phyloP scores from a whole-genome alignment of 2,329 filamentous ascomycete genomes.

The Pseudogymnoascus sp. region DNA sequence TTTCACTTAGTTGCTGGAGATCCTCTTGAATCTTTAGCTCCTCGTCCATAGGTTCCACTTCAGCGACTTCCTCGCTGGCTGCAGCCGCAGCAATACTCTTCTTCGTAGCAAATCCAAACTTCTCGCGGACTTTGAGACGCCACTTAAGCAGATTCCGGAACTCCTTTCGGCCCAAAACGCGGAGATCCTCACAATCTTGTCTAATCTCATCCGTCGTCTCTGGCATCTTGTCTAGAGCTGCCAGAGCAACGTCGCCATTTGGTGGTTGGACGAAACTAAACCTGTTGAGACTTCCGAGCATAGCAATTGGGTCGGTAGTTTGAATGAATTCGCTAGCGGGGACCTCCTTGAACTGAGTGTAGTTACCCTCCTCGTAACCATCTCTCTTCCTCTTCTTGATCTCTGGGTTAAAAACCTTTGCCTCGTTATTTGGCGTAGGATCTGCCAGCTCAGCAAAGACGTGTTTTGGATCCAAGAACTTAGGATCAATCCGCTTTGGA shows the following conservation, averaged over 20 bases:
- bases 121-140: constrained; percentile 81
- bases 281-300: constrained; percentile 78
- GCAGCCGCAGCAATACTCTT: constrained; percentile 38
- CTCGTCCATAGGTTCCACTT: constrained; percentile 87
- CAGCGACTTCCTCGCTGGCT: constrained; percentile 59
- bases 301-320: constrained; percentile 83
- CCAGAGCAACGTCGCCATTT: constrained; percentile 77
- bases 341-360: constrained; percentile 82
- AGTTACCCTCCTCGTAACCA: constrained; percentile 95
- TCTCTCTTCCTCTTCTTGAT: constrained; percentile 96
- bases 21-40: constrained; percentile 87
- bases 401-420: constrained; percentile 96
- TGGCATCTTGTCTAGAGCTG: constrained; percentile 75
- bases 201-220: constrained; percentile 81
- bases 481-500: constrained; percentile 85
- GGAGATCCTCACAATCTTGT: constrained; percentile 71
- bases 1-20: constrained; percentile 72
- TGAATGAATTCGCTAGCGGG: constrained; percentile 90
- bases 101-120: constrained; percentile 79
- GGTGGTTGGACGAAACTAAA: constrained; percentile 73
- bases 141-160: constrained; percentile 86
- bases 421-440: constrained; percentile 86
- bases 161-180: constrained; percentile 86
- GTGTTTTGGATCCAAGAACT: constrained; percentile 78
- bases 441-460: constrained; percentile 91